Evolutionary conservation across 2,329 filamentous ascomycete genomes (phyloP), one percentile per base, ranked within the genome.

Genomic region (Epichloe festucae): DNA sequence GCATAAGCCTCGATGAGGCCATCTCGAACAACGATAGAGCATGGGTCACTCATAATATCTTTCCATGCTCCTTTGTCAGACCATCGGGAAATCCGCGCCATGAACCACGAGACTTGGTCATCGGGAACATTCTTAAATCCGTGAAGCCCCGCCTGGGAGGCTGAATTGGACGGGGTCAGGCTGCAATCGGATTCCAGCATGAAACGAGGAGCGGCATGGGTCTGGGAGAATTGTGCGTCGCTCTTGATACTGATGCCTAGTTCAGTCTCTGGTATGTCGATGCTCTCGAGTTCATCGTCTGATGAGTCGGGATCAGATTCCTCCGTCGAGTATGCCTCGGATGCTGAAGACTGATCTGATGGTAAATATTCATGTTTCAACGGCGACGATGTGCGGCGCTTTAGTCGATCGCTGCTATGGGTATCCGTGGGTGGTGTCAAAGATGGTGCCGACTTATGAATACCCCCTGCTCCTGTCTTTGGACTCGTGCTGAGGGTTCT

Each of bases 311-410:
- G 67, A 19, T 64, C 70, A 14, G 76, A 78, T 42, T 73, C 70
- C 46, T 80, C 77, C 46, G 73, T 70, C 5, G 76, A 77, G 17
- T 75, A 67, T 10, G 61, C 56, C 17, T 62, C 81, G 6, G 80
- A 80, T 42, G 80, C 71, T 0, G 79, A 82, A 0, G 78, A 81
- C 46, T 74, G 67, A 48, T 83, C 79, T 1, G 93, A 97, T 14
- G 91, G 91, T 56, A 90, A 84, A 61, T 96, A 98, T 69, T 98
- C 91, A 63, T 97, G 91, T 70, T 98, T 98, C 48, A 98, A 73
- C 0, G 93, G 93, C 1, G 93, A 98, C 0, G 93, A 97, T 1
- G 82, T 85, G 17, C 89, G 81, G 44, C 90, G 81, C 62, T 84
- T 79, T 21, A 79, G 57, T 65, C 65, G 74, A 56, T 60, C 61